Percentiles rank a stretch among this genome's conserved stretches.
phyloP scores from a whole-genome alignment of 371 early-diverging fungal genomes.

The Aphelidium insulamus region DNA sequence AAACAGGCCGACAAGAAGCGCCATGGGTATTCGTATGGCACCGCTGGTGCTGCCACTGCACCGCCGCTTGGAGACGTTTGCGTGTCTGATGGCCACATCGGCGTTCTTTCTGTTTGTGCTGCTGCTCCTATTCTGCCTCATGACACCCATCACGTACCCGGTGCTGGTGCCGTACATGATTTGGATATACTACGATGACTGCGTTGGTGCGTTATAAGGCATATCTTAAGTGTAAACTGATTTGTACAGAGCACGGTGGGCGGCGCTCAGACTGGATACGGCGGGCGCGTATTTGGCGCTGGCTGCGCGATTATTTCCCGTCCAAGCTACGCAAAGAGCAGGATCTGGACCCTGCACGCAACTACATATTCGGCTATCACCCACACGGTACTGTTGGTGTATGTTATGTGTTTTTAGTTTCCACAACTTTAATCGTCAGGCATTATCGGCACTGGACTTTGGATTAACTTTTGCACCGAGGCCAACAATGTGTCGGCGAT shows the following conservation, averaged over 20 bases:
- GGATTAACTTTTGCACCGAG: conserved; percentile 55
- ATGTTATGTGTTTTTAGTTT: background rate
- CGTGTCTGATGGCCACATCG: background rate
- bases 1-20: too few species aligned
- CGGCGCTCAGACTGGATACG: conserved; percentile 34
- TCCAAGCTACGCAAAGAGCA: conserved; percentile 38
- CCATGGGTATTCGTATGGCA: background rate
- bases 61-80: background rate
- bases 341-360: conserved; percentile 11
- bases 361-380: conserved; percentile 51
- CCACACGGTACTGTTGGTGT: conserved; percentile 43
- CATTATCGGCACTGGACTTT: conserved; percentile 59
- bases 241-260: conserved; percentile 33
- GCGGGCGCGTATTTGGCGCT: conserved; percentile 30
- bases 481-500: conserved; percentile 32
- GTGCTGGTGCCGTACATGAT: conserved; percentile 2
- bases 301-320: conserved; percentile 59
- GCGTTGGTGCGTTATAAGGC: too few species aligned
- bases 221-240: conserved; percentile 4
- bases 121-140: background rate
- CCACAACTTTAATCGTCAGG: conserved; percentile 7
- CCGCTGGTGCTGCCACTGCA: background rate
- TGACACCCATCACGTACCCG: background rate
- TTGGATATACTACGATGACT: too few species aligned
- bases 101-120: conserved; percentile 1